A percentile compares a stretch with the other conserved stretches of the same genome.
phyloP scores from a whole-genome alignment of 2,329 filamentous ascomycete genomes.

The Paracorniculantispora psalliotae region DNA sequence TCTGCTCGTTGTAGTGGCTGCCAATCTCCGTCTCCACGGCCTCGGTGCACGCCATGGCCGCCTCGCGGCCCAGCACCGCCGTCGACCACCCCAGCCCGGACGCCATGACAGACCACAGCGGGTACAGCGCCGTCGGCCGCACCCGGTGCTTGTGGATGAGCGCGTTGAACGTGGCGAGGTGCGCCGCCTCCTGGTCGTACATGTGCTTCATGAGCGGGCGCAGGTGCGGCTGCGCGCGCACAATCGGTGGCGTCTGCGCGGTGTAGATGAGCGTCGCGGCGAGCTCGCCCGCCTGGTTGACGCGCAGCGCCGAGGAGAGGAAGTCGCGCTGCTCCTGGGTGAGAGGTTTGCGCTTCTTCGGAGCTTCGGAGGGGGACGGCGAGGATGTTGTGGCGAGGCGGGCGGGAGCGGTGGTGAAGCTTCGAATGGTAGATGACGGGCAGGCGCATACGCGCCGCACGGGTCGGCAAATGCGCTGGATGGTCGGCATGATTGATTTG shows the following conservation, averaged over 20 bases:
- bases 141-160: conserved; percentile 82
- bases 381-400: background rate
- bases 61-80: conserved; percentile 81
- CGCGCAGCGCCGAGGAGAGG: conserved; percentile 78
- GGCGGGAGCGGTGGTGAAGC: background rate
- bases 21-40: conserved; percentile 98
- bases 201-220: conserved; percentile 93
- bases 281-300: conserved; percentile 97
- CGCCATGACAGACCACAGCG: conserved; percentile 78
- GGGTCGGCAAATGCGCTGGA: conserved; percentile 17
- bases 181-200: conserved; percentile 91
- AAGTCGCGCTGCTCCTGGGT: conserved; percentile 67
- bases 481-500: conserved; percentile 16
- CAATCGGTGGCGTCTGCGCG: conserved; percentile 77
- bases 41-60: conserved; percentile 97
- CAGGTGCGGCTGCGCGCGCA: conserved; percentile 77
- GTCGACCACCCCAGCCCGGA: conserved; percentile 84
- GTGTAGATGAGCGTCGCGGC: conserved; percentile 92
- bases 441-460: conserved; percentile 8
- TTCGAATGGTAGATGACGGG: background rate
- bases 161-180: conserved; percentile 79
- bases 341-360: conserved; percentile 52
- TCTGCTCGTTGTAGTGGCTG: conserved; percentile 90
- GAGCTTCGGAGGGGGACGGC: conserved; percentile 13
- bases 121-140: conserved; percentile 88